Evolutionary conservation across 139 green algal species (phyloP).

Genomic region (Chlorella sp.): DNA sequence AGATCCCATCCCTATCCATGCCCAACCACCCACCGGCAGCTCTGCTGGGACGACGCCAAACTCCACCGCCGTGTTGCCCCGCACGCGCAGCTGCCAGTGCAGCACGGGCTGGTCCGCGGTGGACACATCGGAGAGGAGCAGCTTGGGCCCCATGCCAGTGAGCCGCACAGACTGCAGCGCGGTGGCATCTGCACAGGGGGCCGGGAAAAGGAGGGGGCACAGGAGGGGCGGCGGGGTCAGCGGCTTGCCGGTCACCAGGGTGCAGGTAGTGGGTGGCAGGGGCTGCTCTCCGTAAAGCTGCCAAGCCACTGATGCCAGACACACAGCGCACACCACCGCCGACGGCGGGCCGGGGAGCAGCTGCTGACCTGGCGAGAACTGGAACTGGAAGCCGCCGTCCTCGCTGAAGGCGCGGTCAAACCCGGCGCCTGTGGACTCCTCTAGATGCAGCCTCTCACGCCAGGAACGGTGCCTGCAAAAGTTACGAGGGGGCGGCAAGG

Average conservation of each 20-base stretch:
- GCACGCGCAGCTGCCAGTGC: conserved; percentile 64
- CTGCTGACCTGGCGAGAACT: not conserved
- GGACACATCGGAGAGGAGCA: conserved; percentile 70
- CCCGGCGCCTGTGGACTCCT: conserved; percentile 44
- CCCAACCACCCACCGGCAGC: conserved; percentile 39
- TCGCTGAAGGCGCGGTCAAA: conserved; percentile 55
- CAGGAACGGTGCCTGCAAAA: conserved; percentile 46
- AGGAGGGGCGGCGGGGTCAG: not conserved
- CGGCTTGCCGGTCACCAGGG: not conserved
- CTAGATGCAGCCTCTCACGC: conserved; percentile 60
- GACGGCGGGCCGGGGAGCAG: too few relatives aligned
- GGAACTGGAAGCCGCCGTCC: conserved; percentile 33
- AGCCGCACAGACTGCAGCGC: conserved; percentile 55
- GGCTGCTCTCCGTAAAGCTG: too few relatives aligned
- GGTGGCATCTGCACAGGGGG: not conserved
- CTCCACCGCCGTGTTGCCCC: conserved; percentile 76
- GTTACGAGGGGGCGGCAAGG: too few relatives aligned
- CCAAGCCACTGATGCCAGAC: too few relatives aligned
- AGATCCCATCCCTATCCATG: not conserved
- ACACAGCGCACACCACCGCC: too few relatives aligned
- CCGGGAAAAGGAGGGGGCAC: not conserved
- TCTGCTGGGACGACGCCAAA: conserved; percentile 68
- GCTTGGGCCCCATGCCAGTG: conserved; percentile 72
- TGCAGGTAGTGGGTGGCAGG: too few relatives aligned
- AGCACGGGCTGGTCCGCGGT: conserved; percentile 64